Conservation (phyloP, 2,329 filamentous ascomycete genomes). For the Saccharata proteae region DNA sequence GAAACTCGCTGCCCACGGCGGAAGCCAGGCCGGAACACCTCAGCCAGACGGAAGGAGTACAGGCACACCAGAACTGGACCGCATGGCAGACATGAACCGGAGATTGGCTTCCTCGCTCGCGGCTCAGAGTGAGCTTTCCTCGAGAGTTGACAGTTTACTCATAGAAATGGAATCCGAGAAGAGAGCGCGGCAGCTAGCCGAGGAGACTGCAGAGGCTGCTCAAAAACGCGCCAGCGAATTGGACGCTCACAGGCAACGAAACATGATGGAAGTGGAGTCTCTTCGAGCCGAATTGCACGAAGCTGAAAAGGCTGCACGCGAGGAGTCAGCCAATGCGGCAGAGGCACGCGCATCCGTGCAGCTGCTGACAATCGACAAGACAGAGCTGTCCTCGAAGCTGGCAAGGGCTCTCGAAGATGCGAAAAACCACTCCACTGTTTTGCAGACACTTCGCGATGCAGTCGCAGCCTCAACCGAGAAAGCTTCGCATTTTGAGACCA, state of each 20-base stretch:
- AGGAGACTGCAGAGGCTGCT: conserved; percentile 73
- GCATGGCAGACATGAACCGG: conserved; percentile 62
- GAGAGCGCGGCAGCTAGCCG: conserved; percentile 68
- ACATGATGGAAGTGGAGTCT: conserved; percentile 71
- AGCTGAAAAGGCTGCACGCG: conserved; percentile 62
- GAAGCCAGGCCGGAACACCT: conserved; percentile 49
- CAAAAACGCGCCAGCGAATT: conserved; percentile 75
- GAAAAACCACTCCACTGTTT: conserved; percentile 56
- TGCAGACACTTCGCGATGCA: conserved; percentile 65
- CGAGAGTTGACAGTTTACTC: conserved; percentile 56
- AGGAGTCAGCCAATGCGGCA: conserved; percentile 65
- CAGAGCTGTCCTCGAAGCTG: conserved; percentile 58
- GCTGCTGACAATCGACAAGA: conserved; percentile 74
- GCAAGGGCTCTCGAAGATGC: conserved; percentile 54
- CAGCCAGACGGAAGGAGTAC: conserved; percentile 43
- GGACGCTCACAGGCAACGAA: conserved; percentile 72
- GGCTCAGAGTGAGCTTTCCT: conserved; percentile 67
- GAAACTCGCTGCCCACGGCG: conserved; percentile 70
- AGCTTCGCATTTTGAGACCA: conserved; percentile 61
- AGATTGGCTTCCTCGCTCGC: conserved; percentile 75
- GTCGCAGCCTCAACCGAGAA: conserved; percentile 70
- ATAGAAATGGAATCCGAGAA: conserved; percentile 70
- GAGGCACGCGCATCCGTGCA: conserved; percentile 66
- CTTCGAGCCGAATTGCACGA: conserved; percentile 77
- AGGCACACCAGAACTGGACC: conserved; percentile 50